A percentile compares a stretch with the other conserved stretches of the same genome.
Evolutionary conservation across 495 filamentous ascomycete species (phyloP).

Genomic region (Podospora comata): DNA sequence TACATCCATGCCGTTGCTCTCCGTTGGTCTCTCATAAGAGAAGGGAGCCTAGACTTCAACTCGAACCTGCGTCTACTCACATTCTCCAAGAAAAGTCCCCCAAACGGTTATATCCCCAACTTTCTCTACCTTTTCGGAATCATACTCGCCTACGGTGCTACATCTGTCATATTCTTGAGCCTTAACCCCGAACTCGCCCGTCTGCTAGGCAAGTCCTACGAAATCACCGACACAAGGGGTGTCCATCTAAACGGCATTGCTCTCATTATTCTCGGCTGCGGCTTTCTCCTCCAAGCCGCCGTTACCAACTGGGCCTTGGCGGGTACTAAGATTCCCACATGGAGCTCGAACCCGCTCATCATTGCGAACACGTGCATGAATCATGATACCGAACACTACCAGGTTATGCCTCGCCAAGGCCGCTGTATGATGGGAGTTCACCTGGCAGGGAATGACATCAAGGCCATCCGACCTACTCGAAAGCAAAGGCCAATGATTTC

Average conservation of each 20-base stretch:
- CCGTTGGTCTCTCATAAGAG: constrained; percentile 43
- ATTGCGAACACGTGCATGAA: constrained; percentile 26
- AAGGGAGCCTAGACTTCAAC: constrained; percentile 42
- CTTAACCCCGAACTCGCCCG: constrained; percentile 29
- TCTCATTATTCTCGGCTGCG: constrained; percentile 34
- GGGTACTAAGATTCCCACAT: constrained; percentile 30
- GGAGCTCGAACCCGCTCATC: constrained; percentile 40
- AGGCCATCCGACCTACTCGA: constrained; percentile 30
- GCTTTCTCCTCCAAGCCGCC: constrained; percentile 35
- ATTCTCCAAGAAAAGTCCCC: constrained; percentile 21
- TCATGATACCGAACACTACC: constrained; percentile 23
- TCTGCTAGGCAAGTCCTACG: constrained; percentile 17
- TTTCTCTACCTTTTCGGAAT: constrained; percentile 30
- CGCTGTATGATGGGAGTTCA: constrained; percentile 38
- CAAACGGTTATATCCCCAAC: constrained; percentile 36
- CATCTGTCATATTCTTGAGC: constrained; percentile 39
- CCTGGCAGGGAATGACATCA: constrained; percentile 25
- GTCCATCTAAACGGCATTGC: constrained; percentile 36
- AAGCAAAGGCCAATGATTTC: constrained; percentile 30
- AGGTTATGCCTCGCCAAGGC: constrained; percentile 23
- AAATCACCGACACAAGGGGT: constrained; percentile 16
- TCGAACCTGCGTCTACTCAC: constrained; percentile 44
- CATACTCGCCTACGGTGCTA: constrained; percentile 37
- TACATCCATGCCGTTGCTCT: constrained; percentile 41
- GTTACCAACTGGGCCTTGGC: constrained; percentile 38